phyloP scores from a whole-genome alignment of 371 early-diverging fungal genomes.

The Racocetra persica region DNA sequence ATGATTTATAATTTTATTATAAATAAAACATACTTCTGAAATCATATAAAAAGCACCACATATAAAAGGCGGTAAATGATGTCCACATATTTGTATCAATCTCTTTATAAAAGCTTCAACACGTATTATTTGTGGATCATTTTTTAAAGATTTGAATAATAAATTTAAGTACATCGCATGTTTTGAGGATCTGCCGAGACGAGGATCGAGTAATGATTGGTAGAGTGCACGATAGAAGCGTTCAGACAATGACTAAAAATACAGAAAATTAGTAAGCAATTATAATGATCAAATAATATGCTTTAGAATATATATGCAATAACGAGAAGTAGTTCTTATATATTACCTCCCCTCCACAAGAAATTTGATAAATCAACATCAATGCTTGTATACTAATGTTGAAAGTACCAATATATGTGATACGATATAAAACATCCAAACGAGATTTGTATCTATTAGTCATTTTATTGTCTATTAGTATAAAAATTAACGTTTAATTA shows the following conservation, averaged over 20 bases:
- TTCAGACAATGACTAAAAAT: constrained; percentile 61
- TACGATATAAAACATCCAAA: constrained; percentile 84
- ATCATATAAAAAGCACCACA: constrained; percentile 87
- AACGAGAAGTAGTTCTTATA: not conserved
- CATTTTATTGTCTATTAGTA: not conserved
- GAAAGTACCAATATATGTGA: constrained; percentile 88
- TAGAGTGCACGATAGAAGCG: constrained; percentile 92
- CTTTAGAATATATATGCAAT: no score
- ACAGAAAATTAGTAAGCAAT: not conserved
- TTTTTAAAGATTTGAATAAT: constrained; percentile 82
- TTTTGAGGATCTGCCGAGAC: constrained; percentile 81
- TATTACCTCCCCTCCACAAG: constrained; percentile 51
- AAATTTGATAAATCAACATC: constrained; percentile 85
- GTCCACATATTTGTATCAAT: constrained; percentile 79
- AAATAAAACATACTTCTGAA: constrained; percentile 75
- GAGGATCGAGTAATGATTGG: constrained; percentile 84
- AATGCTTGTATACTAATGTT: constrained; percentile 93
- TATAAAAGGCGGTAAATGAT: constrained; percentile 83
- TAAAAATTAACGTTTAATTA: not conserved
- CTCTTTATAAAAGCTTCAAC: constrained; percentile 90
- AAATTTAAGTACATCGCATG: constrained; percentile 94
- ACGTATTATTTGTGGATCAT: constrained; percentile 74
- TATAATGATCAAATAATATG: no score
- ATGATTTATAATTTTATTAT: constrained; percentile 37
- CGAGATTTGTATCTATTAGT: constrained; percentile 70